phyloP scores from a whole-genome alignment of 2,329 filamentous ascomycete species.

The Akanthomyces muscarius region DNA sequence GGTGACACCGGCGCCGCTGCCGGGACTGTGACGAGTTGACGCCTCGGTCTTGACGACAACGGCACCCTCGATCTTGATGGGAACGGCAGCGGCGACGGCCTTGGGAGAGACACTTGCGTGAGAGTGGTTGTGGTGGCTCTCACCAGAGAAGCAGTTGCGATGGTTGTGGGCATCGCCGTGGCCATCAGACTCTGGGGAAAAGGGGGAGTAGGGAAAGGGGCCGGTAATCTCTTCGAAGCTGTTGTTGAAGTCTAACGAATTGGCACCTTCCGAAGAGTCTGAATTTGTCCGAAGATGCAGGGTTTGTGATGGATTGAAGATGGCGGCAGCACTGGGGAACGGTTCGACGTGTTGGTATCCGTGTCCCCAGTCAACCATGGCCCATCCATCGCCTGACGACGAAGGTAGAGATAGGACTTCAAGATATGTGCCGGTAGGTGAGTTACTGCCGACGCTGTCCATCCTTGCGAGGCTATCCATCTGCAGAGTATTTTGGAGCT shows the following conservation, averaged over 20 bases:
- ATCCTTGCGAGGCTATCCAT: conserved; percentile 45
- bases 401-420: conserved; percentile 79
- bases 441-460: conserved; percentile 43
- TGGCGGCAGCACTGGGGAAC: conserved; percentile 49
- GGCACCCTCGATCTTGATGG: conserved; percentile 54
- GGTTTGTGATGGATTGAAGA: conserved; percentile 90
- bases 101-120: conserved; percentile 63
- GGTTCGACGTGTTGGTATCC: conserved; percentile 67
- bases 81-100: conserved; percentile 62
- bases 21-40: conserved; percentile 56
- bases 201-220: conserved; percentile 69
- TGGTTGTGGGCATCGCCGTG: conserved; percentile 60
- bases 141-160: conserved; percentile 59
- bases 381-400: conserved; percentile 86
- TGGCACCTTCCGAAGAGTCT: conserved; percentile 72
- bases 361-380: conserved; percentile 70
- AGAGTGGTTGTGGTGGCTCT: conserved; percentile 39
- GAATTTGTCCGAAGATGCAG: conserved; percentile 84
- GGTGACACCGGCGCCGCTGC: conserved; percentile 56
- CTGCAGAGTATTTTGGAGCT: conserved; percentile 62
- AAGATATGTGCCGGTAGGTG: conserved; percentile 57
- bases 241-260: conserved; percentile 63
- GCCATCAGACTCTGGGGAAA: conserved; percentile 78
- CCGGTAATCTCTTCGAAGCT: conserved; percentile 73
- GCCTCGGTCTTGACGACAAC: conserved; percentile 39